Base-by-base conservation (phyloP, 139 green algal genomes). In the Ettlia oleoabundans region DNA sequence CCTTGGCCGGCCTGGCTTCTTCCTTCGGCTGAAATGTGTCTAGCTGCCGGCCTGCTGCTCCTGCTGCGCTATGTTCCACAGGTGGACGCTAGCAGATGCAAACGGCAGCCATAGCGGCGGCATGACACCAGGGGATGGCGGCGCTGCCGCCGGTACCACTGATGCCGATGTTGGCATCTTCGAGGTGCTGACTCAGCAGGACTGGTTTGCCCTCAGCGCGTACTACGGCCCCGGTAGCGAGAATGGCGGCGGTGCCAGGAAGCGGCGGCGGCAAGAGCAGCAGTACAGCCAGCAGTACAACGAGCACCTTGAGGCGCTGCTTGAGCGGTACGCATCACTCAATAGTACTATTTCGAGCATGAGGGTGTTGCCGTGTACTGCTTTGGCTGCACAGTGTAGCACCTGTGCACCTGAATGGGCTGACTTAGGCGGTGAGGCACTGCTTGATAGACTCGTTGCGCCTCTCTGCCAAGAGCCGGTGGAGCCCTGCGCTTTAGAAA, bases 181-280 rank as follows among this genome's bases (percentile, higher is more conserved):
- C 61, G 83, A 92, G 70, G 35, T 89, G 28, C 30, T 88, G 24
- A 35, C 52, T 1, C 26, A 38, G 21, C 28, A n/a, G 2, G 84
- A 95, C 52, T 86, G 75, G 81, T 68, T 80, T 8, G 65, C 80
- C 28, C 80, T 95, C 55, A 40, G 75, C 0, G 33, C 84, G 1
- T 74, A 88, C 43, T 88, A 86, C 26, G 73, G 76, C 3, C 4
- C 55, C 18, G 52, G 32, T 9, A 5, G 30, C 33, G 41, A 76
- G 32, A 19, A 75, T 24, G 41, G 43, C 40, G 28, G 26, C 41
- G 65, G 77, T 5, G 43, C 33, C 26, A 42, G 32, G n/a, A 38
- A 40, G 35, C 72, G 63, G 76, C 76, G 52, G 75, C 69, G 32
- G 75, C 58, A 55, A n/a, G 37, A 4, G 32, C 30, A 35, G 76